These are phyloP conservation scores for Trametes villosa DNA, from an alignment of 768 basidiomycete species.

Conservation along the genomic window DNA sequence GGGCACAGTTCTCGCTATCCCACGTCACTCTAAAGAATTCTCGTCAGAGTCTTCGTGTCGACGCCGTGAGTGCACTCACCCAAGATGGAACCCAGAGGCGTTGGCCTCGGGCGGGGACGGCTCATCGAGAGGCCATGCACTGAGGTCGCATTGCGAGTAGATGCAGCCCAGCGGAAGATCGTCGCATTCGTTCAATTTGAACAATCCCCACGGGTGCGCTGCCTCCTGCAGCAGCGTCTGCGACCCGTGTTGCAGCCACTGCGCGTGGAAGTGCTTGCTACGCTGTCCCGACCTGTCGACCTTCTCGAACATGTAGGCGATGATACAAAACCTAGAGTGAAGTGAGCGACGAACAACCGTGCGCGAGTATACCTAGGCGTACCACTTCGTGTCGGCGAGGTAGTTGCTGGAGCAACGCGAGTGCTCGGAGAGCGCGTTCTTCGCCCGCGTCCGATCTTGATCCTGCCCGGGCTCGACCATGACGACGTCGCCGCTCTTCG, in stretches of 20 bases:
- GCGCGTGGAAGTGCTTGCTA: conserved; percentile 65
- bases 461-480: conserved; percentile 66
- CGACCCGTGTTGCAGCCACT: conserved; percentile 71
- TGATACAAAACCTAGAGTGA: conserved; percentile 65
- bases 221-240: conserved; percentile 70
- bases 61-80: conserved; percentile 41
- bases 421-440: conserved; percentile 42
- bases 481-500: conserved; percentile 63
- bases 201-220: conserved; percentile 64
- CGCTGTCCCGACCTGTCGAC: not conserved
- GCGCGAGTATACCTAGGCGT: conserved; percentile 30
- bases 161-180: conserved; percentile 59
- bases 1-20: conserved; percentile 50
- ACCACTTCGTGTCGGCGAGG: conserved; percentile 67
- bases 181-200: conserved; percentile 58
- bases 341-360: not conserved
- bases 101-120: conserved; percentile 56
- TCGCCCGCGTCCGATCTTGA: conserved; percentile 44
- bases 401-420: conserved; percentile 53
- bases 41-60: not conserved
- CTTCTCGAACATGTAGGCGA: conserved; percentile 62
- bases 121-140: conserved; percentile 44
- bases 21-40: conserved; percentile 49
- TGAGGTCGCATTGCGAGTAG: conserved; percentile 59
- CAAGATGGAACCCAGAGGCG: conserved; percentile 68